A percentile compares a stretch with the other conserved stretches of the same genome.
phyloP scores from a whole-genome alignment of 2,329 filamentous ascomycete species.

The Zymoseptoria tritici region DNA sequence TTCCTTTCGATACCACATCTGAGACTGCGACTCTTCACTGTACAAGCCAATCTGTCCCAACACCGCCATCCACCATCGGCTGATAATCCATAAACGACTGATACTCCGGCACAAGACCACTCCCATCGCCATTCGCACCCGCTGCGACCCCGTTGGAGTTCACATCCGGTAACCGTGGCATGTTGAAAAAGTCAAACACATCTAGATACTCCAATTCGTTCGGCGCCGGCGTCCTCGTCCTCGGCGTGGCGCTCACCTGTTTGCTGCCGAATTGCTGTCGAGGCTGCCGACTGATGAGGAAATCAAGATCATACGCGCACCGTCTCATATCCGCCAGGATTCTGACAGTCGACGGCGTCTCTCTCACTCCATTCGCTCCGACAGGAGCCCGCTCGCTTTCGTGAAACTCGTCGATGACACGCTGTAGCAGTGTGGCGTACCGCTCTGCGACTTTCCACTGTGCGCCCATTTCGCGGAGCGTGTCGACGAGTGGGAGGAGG shows the following conservation, averaged over 20 bases:
- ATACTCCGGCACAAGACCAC: conserved; percentile 19
- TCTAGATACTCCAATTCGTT: conserved; percentile 87
- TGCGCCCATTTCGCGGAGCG: conserved; percentile 68
- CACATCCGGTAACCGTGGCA: conserved; percentile 57
- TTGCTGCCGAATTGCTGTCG: conserved; percentile 34
- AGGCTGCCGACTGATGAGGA: conserved; percentile 78
- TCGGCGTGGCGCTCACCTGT: background rate
- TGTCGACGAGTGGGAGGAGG: conserved; percentile 74
- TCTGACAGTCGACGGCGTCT: conserved; percentile 74
- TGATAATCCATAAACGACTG: conserved; percentile 21
- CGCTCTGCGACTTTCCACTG: conserved; percentile 81
- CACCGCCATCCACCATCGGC: conserved; percentile 11
- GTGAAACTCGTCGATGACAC: conserved; percentile 78
- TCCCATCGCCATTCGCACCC: conserved; percentile 20
- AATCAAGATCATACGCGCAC: conserved; percentile 83
- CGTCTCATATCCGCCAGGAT: conserved; percentile 88
- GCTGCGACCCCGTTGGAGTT: conserved; percentile 31
- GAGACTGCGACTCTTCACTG: conserved; percentile 1
- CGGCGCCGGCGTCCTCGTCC: conserved; percentile 49
- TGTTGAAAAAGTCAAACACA: conserved; percentile 92
- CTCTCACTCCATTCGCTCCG: conserved; percentile 57
- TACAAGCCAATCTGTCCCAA: conserved; percentile 16
- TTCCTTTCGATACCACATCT: background rate
- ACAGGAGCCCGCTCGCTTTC: conserved; percentile 59
- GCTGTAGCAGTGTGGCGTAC: conserved; percentile 70